Percentiles rank a stretch among this genome's conserved stretches.
phyloP scores from a whole-genome alignment of 78 protist species.

The Monocercomonoides exilis region DNA sequence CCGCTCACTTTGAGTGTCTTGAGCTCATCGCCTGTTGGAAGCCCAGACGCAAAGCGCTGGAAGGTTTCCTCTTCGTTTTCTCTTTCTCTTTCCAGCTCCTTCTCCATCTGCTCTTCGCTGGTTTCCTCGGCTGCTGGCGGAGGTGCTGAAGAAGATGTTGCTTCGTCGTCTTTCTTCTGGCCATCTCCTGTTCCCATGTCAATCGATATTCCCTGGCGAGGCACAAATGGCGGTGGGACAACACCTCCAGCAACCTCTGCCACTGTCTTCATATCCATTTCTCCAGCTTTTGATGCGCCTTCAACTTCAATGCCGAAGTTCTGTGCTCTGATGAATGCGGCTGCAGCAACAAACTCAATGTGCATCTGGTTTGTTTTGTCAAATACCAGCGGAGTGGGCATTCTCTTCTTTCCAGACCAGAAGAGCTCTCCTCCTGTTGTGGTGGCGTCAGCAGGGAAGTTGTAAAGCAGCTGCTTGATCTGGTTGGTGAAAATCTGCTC shows the following conservation, averaged over 20 bases:
- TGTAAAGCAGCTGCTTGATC: constrained; percentile 72
- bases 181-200: neutral
- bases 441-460: constrained; percentile 81
- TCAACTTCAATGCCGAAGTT: constrained; percentile 20
- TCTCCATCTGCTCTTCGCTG: neutral
- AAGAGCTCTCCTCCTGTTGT: constrained; percentile 5
- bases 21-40: neutral
- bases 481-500: constrained; percentile 69
- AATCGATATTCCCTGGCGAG: constrained; percentile 8
- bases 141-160: neutral
- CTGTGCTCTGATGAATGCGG: constrained; percentile 25
- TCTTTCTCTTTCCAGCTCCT: too few relatives aligned
- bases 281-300: constrained; percentile 25
- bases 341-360: constrained; percentile 14
- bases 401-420: constrained; percentile 42
- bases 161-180: constrained; percentile 10
- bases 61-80: too few relatives aligned
- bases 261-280: constrained; percentile 11
- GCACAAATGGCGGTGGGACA: neutral
- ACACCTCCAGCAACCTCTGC: constrained; percentile 4
- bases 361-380: constrained; percentile 9
- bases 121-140: neutral
- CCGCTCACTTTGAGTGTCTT: too few relatives aligned
- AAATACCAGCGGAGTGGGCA: constrained; percentile 13
- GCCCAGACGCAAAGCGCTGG: neutral